Conservation (phyloP, 2,329 filamentous ascomycete species). For the Karstenula rhodostoma region DNA sequence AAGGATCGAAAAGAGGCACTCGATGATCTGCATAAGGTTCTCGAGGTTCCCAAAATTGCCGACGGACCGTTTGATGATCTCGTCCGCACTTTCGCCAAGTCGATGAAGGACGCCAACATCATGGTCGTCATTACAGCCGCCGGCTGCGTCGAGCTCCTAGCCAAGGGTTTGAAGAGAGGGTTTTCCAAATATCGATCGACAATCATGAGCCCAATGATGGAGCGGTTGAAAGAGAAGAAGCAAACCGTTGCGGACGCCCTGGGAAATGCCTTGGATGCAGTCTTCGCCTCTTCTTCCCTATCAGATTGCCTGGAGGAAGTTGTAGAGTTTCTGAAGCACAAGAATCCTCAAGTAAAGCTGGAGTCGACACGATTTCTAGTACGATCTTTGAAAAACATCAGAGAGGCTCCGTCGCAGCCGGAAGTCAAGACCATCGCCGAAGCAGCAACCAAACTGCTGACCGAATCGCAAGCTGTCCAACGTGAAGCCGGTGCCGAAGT, state of each 20-base stretch:
- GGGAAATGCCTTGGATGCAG: constrained; percentile 79
- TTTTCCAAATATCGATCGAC: constrained; percentile 82
- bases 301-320: constrained; percentile 93
- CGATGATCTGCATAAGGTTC: constrained; percentile 76
- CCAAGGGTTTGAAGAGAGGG: constrained; percentile 79
- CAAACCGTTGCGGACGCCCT: constrained; percentile 86
- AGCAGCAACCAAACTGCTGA: constrained; percentile 83
- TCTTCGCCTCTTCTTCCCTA: constrained; percentile 72
- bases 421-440: constrained; percentile 90
- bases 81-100: constrained; percentile 84
- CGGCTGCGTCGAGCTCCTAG: constrained; percentile 88
- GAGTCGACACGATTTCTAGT: constrained; percentile 95
- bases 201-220: constrained; percentile 90
- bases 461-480: constrained; percentile 85
- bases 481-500: constrained; percentile 91
- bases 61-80: constrained; percentile 89
- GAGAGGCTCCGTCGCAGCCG: constrained; percentile 81
- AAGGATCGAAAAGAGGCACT: constrained; percentile 96
- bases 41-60: constrained; percentile 91
- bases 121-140: constrained; percentile 92
- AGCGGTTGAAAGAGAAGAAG: constrained; percentile 98
- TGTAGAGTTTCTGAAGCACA: constrained; percentile 82
- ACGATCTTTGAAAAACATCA: constrained; percentile 81
- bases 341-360: constrained; percentile 97
- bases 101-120: constrained; percentile 99